Percentiles rank a stretch among this genome's conserved stretches.
These are phyloP conservation scores for Vickermania spadyakhi DNA, from an alignment of 208 protist species.

Conservation along the genomic window DNA sequence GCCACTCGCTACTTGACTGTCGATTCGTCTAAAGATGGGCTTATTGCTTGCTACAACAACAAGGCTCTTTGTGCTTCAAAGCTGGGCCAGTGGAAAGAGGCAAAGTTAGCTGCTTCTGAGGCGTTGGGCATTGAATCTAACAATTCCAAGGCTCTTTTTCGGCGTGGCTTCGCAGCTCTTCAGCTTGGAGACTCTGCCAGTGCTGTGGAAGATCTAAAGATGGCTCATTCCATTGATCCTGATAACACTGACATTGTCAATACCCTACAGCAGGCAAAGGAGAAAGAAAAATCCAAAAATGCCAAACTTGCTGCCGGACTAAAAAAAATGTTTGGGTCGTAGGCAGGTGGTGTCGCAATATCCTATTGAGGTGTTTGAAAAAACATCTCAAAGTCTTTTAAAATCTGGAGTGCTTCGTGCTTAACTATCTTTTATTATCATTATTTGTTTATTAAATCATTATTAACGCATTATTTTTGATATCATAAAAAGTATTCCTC, in stretches of 20 bases:
- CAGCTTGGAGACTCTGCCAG: conserved; percentile 41
- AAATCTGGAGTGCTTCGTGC: too few species aligned
- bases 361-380: too few species aligned
- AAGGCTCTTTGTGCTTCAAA: conserved; percentile 68
- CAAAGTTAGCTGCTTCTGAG: conserved; percentile 31
- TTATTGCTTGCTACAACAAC: conserved; percentile 85
- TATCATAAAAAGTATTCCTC: too few species aligned
- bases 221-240: conserved; percentile 53
- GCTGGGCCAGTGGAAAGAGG: conserved; percentile 41
- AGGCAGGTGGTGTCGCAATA: too few species aligned
- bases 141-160: conserved; percentile 85
- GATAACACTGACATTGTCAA: conserved; percentile 56
- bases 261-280: conserved; percentile 71
- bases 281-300: conserved; percentile 57
- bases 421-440: too few species aligned
- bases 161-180: conserved; percentile 62
- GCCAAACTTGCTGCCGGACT: conserved; percentile 68
- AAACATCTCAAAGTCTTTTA: too few species aligned
- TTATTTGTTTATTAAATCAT: too few species aligned
- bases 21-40: conserved; percentile 22
- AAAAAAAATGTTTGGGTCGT: conserved; percentile 85
- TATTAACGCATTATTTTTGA: too few species aligned
- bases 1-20: conserved; percentile 46
- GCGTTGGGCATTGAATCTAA: conserved; percentile 57
- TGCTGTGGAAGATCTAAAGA: conserved; percentile 51